Percentiles rank a stretch among this genome's conserved stretches.
These are phyloP conservation scores for Aphanomyces astaci DNA, from an alignment of 352 stramenopile species.

Conservation along the genomic window DNA sequence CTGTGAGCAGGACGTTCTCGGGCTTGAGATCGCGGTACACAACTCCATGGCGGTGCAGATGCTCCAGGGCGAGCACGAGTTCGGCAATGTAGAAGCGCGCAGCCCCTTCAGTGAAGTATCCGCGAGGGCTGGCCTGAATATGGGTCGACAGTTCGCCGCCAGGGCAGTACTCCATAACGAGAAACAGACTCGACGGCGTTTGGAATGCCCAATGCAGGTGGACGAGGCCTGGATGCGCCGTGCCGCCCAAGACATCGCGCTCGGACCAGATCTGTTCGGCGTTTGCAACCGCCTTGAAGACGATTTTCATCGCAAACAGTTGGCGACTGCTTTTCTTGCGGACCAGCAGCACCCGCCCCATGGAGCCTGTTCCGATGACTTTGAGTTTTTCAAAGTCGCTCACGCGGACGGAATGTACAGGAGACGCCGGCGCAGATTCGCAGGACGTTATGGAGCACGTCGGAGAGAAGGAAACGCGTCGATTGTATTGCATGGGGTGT, in stretches of 20 bases:
- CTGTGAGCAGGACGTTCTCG: conserved; percentile 63
- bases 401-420: conserved; percentile 24
- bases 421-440: not conserved
- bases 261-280: conserved; percentile 59
- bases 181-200: conserved; percentile 45
- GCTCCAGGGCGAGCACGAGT: conserved; percentile 62
- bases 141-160: conserved; percentile 58
- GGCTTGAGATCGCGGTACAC: conserved; percentile 78
- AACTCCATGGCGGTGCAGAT: conserved; percentile 78
- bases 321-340: conserved; percentile 40
- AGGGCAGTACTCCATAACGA: conserved; percentile 79
- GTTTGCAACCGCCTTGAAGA: conserved; percentile 45
- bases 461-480: not conserved
- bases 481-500: not conserved
- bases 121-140: conserved; percentile 22
- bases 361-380: conserved; percentile 81
- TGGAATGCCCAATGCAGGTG: conserved; percentile 77
- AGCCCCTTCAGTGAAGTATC: conserved; percentile 45
- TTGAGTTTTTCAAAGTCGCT: conserved; percentile 85
- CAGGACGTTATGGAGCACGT: conserved; percentile 14
- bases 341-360: conserved; percentile 77
- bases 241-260: conserved; percentile 64
- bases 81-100: conserved; percentile 66
- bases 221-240: conserved; percentile 58
- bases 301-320: conserved; percentile 78